Base-by-base conservation (phyloP, 2,329 filamentous ascomycete species). In the Daldinia eschscholtzii region DNA sequence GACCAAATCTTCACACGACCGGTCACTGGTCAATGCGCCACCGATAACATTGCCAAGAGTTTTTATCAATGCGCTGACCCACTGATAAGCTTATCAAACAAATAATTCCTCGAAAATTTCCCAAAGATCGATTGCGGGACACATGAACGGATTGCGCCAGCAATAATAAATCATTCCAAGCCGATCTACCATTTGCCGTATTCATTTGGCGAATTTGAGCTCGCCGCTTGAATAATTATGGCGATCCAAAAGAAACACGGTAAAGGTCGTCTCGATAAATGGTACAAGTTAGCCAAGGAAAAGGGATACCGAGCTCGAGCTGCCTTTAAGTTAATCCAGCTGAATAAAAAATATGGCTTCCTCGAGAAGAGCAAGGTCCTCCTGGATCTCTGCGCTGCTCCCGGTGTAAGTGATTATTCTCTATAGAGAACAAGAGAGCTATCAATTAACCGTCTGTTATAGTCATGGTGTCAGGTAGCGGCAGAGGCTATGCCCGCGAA, bases 281-380 rank as follows among this genome's bases (percentile, higher is more conserved):
- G 94, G 93, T 99, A 98, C 83, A 95, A 94, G 80, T 90, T 98
- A 77, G 96, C 96, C 70, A 99, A 99, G 82, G 96, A 99, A 81
- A 98, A 98, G 82, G 96, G 96, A 70, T 99, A 98, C 80, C 88
- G 96, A 77, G 95, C 96, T 70, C 89, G 96, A 87, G 94, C 96
- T 75, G 94, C 96, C 64, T 98, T 98, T 88, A 99, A 99, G 84
- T 84, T 99, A 75, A 95, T 99, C 74, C 95, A 99, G 81, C 85
- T 99, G 76, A 99, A 99, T 85, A 98, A 98, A 83, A 98, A 98
- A 80, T 99, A 97, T 91, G 93, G 93, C 74, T 99, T 99, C 82
- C 85, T 99, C 75, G 94, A 98, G 81, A 95, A 97, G 86, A 97
- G 93, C 82, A 97, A 93, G 85, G 96, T 98, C 76, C 85, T 98